phyloP scores from a whole-genome alignment of 2,329 filamentous ascomycete species.

The Phaeoacremonium minimum region DNA sequence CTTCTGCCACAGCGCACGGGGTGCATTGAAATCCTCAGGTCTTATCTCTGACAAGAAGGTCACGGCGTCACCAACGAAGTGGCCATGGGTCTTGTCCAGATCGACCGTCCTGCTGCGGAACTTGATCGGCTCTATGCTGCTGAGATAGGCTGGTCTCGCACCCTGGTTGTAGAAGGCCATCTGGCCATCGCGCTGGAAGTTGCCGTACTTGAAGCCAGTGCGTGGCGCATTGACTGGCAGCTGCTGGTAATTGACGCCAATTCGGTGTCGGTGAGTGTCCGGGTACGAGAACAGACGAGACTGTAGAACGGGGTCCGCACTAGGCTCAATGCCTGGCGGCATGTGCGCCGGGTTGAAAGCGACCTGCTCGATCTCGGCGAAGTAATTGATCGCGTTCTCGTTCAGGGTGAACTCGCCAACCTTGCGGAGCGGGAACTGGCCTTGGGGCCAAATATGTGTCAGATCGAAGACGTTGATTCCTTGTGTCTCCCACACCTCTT shows the following conservation, averaged over 20 bases:
- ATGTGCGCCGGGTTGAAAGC: slow-evolving; percentile 62
- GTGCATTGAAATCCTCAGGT: slow-evolving; percentile 38
- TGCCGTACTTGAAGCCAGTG: slow-evolving; percentile 46
- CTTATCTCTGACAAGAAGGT: slow-evolving; percentile 31
- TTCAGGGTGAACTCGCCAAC: slow-evolving; percentile 52
- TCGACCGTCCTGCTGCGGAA: slow-evolving; percentile 27
- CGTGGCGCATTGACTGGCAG: slow-evolving; percentile 57
- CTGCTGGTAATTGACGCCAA: slow-evolving; percentile 62
- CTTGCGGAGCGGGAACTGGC: slow-evolving; percentile 44
- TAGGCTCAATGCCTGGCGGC: slow-evolving; percentile 59
- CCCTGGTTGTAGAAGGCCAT: slow-evolving; percentile 70
- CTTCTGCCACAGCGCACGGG: slow-evolving; percentile 55
- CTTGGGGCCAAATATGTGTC: slow-evolving; percentile 55
- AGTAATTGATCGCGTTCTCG: slow-evolving; percentile 59
- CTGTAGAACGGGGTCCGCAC: slow-evolving; percentile 59
- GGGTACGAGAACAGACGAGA: slow-evolving; percentile 58
- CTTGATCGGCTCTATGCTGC: slow-evolving; percentile 24
- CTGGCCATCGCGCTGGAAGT: slow-evolving; percentile 68
- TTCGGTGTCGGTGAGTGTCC: slow-evolving; percentile 59
- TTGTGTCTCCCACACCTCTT: slow-evolving; percentile 34
- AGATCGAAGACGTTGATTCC: slow-evolving; percentile 48
- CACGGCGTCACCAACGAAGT: slow-evolving; percentile 31
- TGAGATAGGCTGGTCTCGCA: slow-evolving; percentile 51
- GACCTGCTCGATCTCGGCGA: slow-evolving; percentile 65
- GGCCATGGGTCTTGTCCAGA: slow-evolving; percentile 29